A percentile compares a stretch with the other conserved stretches of the same genome.
phyloP scores from a whole-genome alignment of 345 rosid genomes.

The Lepidium aucheri region DNA sequence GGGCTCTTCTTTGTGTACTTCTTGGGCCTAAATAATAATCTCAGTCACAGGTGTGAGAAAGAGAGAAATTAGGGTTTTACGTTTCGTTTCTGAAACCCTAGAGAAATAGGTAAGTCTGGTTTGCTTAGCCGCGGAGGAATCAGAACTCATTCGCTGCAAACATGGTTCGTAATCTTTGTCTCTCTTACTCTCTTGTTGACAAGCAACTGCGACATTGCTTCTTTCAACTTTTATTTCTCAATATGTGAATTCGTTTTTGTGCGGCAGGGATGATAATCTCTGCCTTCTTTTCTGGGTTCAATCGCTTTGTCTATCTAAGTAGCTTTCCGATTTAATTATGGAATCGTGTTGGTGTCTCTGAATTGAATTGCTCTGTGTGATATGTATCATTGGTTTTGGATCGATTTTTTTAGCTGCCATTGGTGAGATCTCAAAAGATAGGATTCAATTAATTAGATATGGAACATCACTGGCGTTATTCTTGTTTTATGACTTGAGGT shows the following conservation, averaged over 20 bases:
- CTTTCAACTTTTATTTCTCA: background rate
- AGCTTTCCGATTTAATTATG: background rate
- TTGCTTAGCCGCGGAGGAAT: slow-evolving; percentile 3
- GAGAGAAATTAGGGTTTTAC: background rate
- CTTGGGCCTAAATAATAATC: background rate
- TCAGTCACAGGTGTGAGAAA: background rate
- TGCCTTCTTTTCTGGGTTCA: background rate
- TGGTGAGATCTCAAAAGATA: background rate
- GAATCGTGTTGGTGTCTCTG: background rate
- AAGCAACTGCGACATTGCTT: background rate
- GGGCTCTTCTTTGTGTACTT: background rate
- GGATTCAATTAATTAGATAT: background rate
- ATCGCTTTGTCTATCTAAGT: background rate
- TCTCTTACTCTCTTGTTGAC: background rate
- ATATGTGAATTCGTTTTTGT: background rate
- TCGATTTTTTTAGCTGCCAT: background rate
- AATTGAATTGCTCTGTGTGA: background rate
- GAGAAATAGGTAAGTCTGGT: background rate
- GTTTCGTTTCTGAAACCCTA: background rate
- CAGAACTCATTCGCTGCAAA: slow-evolving; percentile 1
- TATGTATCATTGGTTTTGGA: background rate
- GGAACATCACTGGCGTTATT: background rate
- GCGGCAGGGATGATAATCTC: background rate
- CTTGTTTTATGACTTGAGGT: background rate
- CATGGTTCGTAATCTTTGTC: slow-evolving; percentile 5